Conservation (phyloP, 176 grass and related monocot species). For the Saccharum officinarum region DNA sequence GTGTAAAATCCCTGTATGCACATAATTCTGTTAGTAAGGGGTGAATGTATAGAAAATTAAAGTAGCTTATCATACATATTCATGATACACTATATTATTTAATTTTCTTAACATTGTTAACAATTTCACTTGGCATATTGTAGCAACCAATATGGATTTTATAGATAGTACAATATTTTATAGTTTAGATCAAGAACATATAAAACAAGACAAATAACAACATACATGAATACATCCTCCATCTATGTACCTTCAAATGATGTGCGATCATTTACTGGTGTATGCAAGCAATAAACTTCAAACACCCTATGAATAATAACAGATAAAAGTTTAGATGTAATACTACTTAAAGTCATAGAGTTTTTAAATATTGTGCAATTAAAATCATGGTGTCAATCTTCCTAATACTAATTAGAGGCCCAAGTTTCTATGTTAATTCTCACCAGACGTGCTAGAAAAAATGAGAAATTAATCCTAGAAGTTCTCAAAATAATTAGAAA, state of each 20-base stretch:
- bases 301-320: constrained; percentile 45
- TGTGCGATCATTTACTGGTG: constrained; percentile 78
- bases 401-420: no score
- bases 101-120: no score
- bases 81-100: not conserved
- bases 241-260: constrained; percentile 67
- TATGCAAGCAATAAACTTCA: constrained; percentile 83
- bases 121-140: no score
- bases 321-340: not conserved
- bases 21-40: constrained; percentile 11
- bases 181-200: no score
- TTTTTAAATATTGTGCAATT: not conserved
- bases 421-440: no score
- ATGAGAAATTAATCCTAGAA: no score
- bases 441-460: no score
- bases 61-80: not conserved
- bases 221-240: no score
- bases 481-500: no score
- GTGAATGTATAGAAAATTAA: not conserved
- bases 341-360: not conserved
- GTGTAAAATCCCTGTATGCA: constrained; percentile 53
- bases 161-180: no score
- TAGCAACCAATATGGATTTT: no score
- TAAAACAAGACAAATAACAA: no score
- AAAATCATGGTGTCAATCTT: not conserved